Evolutionary conservation across 164 flowering plant species (phyloP).

Genomic region (Pachysandra terminalis): DNA sequence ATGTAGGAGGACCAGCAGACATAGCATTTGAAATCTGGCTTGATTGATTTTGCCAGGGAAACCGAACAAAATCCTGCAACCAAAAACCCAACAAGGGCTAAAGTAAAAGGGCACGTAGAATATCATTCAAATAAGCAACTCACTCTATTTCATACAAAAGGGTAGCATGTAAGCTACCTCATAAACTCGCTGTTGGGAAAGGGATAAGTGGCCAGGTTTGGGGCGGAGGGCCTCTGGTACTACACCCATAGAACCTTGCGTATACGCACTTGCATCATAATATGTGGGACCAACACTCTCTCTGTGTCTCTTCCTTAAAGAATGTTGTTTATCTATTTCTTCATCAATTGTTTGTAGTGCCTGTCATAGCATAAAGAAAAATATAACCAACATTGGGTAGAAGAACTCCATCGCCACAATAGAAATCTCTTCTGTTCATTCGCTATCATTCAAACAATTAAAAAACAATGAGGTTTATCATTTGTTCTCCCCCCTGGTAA

Average conservation of each 20-base stretch:
- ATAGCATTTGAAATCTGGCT: constrained; percentile 39
- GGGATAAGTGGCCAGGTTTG: constrained; percentile 58
- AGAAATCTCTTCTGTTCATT: too few relatives aligned
- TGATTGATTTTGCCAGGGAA: constrained; percentile 72
- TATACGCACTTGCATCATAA: constrained; percentile 48
- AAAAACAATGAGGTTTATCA: too few relatives aligned
- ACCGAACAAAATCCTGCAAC: constrained; percentile 64
- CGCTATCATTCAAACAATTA: too few relatives aligned
- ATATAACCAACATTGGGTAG: not conserved
- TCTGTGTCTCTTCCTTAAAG: constrained; percentile 66
- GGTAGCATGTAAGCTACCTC: constrained; percentile 34
- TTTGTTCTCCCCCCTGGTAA: too few relatives aligned
- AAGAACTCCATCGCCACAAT: too few relatives aligned
- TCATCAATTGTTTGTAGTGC: constrained; percentile 87
- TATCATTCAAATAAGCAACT: not conserved
- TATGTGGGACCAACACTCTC: constrained; percentile 46
- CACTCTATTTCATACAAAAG: not conserved
- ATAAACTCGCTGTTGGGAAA: constrained; percentile 72
- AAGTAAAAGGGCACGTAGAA: not conserved
- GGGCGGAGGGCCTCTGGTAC: constrained; percentile 71
- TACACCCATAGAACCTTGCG: constrained; percentile 50
- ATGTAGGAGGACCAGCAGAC: constrained; percentile 34
- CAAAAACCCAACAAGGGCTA: not conserved
- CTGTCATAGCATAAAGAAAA: constrained; percentile 28
- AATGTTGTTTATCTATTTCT: constrained; percentile 72